Conservation (phyloP, 2,329 filamentous ascomycete genomes). For the Phoma sp. region DNA sequence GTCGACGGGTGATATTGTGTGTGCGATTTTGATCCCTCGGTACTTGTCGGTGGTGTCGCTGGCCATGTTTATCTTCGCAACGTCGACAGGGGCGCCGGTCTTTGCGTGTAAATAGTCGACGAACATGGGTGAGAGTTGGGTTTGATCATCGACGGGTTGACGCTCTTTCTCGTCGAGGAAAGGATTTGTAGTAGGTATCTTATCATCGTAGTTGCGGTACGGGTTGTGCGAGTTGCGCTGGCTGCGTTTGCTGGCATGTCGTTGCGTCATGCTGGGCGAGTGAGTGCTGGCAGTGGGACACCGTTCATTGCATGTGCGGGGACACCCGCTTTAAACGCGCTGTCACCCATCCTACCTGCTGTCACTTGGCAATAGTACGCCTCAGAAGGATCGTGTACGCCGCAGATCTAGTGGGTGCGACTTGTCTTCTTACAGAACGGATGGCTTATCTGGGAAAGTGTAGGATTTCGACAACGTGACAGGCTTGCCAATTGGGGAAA, state of each 20-base stretch:
- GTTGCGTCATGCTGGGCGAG: slow-evolving; percentile 11
- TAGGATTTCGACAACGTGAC: slow-evolving; percentile 5
- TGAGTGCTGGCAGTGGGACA: slow-evolving; percentile 1
- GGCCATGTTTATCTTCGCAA: slow-evolving; percentile 5
- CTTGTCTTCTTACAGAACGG: slow-evolving; percentile 6
- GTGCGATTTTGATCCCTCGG: not conserved
- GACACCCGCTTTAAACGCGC: slow-evolving; percentile 13
- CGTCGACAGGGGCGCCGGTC: slow-evolving; percentile 3
- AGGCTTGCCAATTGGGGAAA: slow-evolving; percentile 6
- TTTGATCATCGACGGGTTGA: slow-evolving; percentile 8
- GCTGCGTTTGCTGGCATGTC: slow-evolving; percentile 10
- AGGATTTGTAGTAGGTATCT: slow-evolving; percentile 4
- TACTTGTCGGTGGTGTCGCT: slow-evolving; percentile 5
- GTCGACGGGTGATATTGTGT: slow-evolving; percentile 21
- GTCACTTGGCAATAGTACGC: slow-evolving; percentile 16
- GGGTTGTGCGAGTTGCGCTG: slow-evolving; percentile 18
- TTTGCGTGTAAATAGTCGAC: slow-evolving; percentile 15
- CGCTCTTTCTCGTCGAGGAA: slow-evolving; percentile 9
- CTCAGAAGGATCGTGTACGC: slow-evolving; percentile 3
- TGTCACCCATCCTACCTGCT: slow-evolving; percentile 1
- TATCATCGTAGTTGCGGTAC: slow-evolving; percentile 13
- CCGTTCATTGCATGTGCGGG: slow-evolving; percentile 4
- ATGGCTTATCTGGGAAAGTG: slow-evolving; percentile 6
- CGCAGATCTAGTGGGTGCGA: slow-evolving; percentile 4
- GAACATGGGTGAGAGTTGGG: slow-evolving; percentile 19